Conservation (phyloP, 495 filamentous ascomycete species). For the Alectoria sarmentosa region DNA sequence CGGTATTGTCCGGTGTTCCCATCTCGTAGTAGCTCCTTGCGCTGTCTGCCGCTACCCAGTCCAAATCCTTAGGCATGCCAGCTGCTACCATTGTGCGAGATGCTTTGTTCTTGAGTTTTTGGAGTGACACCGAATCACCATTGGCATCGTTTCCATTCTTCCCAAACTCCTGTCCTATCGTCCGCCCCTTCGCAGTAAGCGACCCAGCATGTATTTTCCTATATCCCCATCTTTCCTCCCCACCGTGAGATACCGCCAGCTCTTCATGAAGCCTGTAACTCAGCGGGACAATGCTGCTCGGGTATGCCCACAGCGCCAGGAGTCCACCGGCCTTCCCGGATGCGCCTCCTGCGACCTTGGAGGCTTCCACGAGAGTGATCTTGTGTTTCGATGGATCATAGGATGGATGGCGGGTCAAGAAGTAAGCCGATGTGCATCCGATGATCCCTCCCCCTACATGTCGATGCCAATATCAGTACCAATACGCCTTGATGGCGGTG, state of each 20-base stretch:
- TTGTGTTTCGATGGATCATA: slow-evolving; percentile 69
- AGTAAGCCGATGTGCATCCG: slow-evolving; percentile 90
- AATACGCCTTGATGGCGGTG: not conserved
- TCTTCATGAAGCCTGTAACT: slow-evolving; percentile 79
- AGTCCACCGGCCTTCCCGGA: slow-evolving; percentile 95
- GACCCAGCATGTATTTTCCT: slow-evolving; percentile 70
- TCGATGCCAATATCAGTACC: slow-evolving; percentile 14
- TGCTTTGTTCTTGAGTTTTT: slow-evolving; percentile 59
- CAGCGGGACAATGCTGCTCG: slow-evolving; percentile 73
- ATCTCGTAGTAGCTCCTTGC: slow-evolving; percentile 72
- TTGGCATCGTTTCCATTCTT: slow-evolving; percentile 27
- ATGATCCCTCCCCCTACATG: slow-evolving; percentile 84
- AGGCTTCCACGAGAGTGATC: slow-evolving; percentile 85
- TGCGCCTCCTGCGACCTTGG: slow-evolving; percentile 79
- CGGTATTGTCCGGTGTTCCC: slow-evolving; percentile 71
- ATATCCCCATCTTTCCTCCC: slow-evolving; percentile 82
- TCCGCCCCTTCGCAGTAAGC: slow-evolving; percentile 51
- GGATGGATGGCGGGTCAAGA: slow-evolving; percentile 77
- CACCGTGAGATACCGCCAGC: slow-evolving; percentile 77
- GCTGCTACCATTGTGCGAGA: slow-evolving; percentile 54
- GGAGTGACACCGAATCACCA: slow-evolving; percentile 46
- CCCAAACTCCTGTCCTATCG: slow-evolving; percentile 30
- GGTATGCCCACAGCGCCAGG: slow-evolving; percentile 89
- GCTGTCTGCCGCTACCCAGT: slow-evolving; percentile 72
- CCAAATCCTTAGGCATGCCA: slow-evolving; percentile 68